phyloP scores from a whole-genome alignment of 805 yeast species.

The Teunomyces tritomae region DNA sequence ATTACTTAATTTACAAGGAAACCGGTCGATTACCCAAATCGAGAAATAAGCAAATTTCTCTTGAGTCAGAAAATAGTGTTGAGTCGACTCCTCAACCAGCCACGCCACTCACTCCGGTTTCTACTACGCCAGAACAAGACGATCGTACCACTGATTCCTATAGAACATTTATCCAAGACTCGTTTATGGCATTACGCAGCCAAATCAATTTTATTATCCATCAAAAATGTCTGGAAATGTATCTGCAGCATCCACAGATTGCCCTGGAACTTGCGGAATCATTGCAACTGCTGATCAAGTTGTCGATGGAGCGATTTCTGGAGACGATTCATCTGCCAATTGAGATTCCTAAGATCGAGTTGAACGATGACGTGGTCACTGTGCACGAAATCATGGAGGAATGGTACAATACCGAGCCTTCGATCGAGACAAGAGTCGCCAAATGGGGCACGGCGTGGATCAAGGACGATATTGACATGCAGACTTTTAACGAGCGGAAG shows the following conservation, averaged over 20 bases:
- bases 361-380: constrained; percentile 13
- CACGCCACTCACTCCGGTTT: neutral
- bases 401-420: constrained; percentile 12
- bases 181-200: neutral
- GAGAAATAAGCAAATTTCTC: neutral
- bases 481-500: constrained; percentile 11
- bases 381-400: constrained; percentile 13
- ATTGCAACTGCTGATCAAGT: constrained; percentile 2
- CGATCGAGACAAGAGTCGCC: constrained; percentile 8
- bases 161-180: neutral
- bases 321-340: constrained; percentile 3
- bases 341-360: constrained; percentile 6
- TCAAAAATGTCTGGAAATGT: constrained; percentile 2
- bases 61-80: neutral
- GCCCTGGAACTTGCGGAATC: constrained; percentile 1
- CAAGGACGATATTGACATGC: constrained; percentile 13
- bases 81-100: constrained; percentile 1
- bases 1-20: constrained; percentile 12
- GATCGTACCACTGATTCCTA: neutral
- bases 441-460: constrained; percentile 14
- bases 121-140: neutral
- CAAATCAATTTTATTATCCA: neutral
- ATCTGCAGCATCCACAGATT: constrained; percentile 1
- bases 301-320: constrained; percentile 2
- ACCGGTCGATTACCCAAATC: constrained; percentile 5